Percentiles rank a stretch among this genome's conserved stretches.
phyloP scores from a whole-genome alignment of 306 rosid species.

The Dryas alaskensis region DNA sequence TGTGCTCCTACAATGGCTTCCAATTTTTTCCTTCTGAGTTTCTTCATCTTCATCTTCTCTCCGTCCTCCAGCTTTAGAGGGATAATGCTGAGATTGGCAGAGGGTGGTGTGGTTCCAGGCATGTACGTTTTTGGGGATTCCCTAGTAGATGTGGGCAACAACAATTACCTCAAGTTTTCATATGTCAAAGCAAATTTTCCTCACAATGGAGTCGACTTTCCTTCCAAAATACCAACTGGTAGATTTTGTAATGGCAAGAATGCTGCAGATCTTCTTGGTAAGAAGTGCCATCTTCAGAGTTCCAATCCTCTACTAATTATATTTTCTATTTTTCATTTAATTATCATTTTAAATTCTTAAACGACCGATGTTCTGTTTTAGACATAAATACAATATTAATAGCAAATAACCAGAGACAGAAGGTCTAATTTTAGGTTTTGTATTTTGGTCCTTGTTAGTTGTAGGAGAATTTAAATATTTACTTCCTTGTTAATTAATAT shows the following conservation, averaged over 20 bases:
- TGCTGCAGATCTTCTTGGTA: slow-evolving; percentile 70
- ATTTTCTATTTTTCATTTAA: too few species aligned
- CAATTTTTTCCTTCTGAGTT: background rate
- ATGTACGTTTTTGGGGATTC: slow-evolving; percentile 46
- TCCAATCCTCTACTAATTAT: too few species aligned
- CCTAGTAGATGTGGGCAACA: slow-evolving; percentile 46
- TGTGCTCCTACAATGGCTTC: background rate
- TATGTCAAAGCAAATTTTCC: slow-evolving; percentile 50
- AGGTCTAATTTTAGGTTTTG: too few species aligned
- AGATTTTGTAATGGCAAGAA: slow-evolving; percentile 77
- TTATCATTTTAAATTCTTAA: too few species aligned
- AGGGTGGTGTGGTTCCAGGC: slow-evolving; percentile 30
- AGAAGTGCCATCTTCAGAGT: background rate
- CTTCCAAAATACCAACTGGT: slow-evolving; percentile 50
- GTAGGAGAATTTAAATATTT: too few species aligned
- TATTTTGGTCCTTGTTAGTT: too few species aligned
- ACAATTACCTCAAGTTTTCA: slow-evolving; percentile 35
- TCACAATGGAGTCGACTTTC: slow-evolving; percentile 66
- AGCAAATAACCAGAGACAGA: too few species aligned
- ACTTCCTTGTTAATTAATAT: too few species aligned
- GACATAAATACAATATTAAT: too few species aligned
- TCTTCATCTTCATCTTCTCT: background rate
- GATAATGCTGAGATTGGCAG: background rate
- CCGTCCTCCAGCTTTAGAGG: background rate
- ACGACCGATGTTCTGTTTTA: too few species aligned